Evolutionary conservation across 2,329 filamentous ascomycete species (phyloP).

Genomic region (Cercospora berteroae): DNA sequence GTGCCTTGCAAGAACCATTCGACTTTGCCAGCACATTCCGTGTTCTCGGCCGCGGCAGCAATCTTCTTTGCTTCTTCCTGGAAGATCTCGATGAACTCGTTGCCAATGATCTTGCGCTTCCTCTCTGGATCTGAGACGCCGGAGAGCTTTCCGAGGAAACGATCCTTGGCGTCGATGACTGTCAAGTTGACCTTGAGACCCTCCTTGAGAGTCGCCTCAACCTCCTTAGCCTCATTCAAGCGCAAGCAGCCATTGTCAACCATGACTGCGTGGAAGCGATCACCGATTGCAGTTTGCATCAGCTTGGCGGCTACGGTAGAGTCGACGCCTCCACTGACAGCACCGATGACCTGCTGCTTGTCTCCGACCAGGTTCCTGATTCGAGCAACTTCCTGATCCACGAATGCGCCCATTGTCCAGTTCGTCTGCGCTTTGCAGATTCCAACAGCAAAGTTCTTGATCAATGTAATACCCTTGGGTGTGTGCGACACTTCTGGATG

Average conservation of each 20-base stretch:
- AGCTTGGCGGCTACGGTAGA: constrained; percentile 82
- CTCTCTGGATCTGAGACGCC: constrained; percentile 76
- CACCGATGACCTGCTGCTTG: constrained; percentile 76
- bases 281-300: constrained; percentile 82
- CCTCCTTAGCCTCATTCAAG: constrained; percentile 76
- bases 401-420: constrained; percentile 86
- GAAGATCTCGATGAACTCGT: constrained; percentile 78
- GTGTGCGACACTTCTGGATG: constrained; percentile 83
- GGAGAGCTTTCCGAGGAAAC: constrained; percentile 72
- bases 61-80: constrained; percentile 75
- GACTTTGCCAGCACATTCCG: constrained; percentile 68
- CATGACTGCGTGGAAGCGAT: constrained; percentile 79
- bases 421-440: constrained; percentile 75
- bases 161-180: constrained; percentile 73
- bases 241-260: constrained; percentile 86
- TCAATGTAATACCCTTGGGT: constrained; percentile 64
- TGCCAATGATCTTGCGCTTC: constrained; percentile 89
- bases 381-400: constrained; percentile 73
- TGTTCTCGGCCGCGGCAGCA: constrained; percentile 66
- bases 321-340: constrained; percentile 82
- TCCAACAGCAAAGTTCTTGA: constrained; percentile 78
- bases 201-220: constrained; percentile 73
- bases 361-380: constrained; percentile 81
- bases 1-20: constrained; percentile 87
- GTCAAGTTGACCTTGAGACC: constrained; percentile 89